Evolutionary conservation across 805 yeast genomes (phyloP).

Genomic region (Candida fluviatilis): DNA sequence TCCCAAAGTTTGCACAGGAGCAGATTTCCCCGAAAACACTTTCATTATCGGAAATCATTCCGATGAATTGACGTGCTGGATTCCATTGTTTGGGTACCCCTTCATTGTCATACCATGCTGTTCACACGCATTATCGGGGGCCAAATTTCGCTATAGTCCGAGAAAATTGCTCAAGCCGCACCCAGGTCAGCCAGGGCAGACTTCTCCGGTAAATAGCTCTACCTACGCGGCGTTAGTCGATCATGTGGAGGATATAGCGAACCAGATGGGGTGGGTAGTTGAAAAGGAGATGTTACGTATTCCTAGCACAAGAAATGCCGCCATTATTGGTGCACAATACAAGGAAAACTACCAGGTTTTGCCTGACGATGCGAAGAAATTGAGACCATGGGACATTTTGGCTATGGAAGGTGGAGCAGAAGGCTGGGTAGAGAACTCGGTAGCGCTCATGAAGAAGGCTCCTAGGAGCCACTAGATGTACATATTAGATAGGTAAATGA

Average conservation of each 20-base stretch:
- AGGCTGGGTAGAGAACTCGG: slow-evolving; percentile 82
- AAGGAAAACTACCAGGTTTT: slow-evolving; percentile 23
- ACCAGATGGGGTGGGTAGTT: slow-evolving; percentile 74
- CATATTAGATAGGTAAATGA: not conserved
- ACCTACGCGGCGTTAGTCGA: slow-evolving; percentile 84
- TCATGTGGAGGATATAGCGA: slow-evolving; percentile 70
- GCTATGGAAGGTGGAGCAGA: slow-evolving; percentile 84
- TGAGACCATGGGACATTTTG: slow-evolving; percentile 54
- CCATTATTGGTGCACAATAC: slow-evolving; percentile 62
- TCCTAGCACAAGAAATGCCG: slow-evolving; percentile 92
- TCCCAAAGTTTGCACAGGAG: slow-evolving; percentile 48
- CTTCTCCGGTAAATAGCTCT: slow-evolving; percentile 32
- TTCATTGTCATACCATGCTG: slow-evolving; percentile 94
- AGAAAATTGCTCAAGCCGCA: slow-evolving; percentile 15
- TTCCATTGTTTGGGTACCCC: slow-evolving; percentile 82
- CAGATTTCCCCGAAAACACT: slow-evolving; percentile 65
- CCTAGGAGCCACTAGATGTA: slow-evolving; percentile 63
- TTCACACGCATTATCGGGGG: slow-evolving; percentile 82
- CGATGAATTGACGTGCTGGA: slow-evolving; percentile 94
- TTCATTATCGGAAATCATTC: slow-evolving; percentile 93
- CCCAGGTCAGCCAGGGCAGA: not conserved
- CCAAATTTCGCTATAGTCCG: slow-evolving; percentile 60
- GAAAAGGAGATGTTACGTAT: slow-evolving; percentile 85
- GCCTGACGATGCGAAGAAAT: slow-evolving; percentile 28
- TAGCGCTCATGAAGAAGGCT: slow-evolving; percentile 62